Evolutionary conservation across 2,329 filamentous ascomycete species (phyloP), one percentile per base, ranked within the genome.

Genomic region (Aspergillus amoenus): DNA sequence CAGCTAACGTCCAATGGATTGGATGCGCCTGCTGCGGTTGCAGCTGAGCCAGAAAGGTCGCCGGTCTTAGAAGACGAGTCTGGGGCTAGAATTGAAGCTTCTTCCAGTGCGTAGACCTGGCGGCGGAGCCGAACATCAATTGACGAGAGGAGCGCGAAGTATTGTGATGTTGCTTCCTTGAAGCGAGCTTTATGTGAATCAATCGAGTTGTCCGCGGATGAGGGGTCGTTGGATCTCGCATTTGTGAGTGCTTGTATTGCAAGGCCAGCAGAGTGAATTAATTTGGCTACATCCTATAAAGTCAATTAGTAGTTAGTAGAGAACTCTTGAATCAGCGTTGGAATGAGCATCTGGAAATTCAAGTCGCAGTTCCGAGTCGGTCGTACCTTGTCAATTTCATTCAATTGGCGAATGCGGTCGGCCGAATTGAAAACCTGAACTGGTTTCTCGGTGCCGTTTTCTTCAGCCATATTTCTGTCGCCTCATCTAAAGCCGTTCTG

Each of bases 1-100:
- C 90, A 93, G 32, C 93, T 93, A 13, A 95, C 88, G 70, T 97
- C 93, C 52, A 97, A 79, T 77, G 40, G 86, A 80, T 70, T 85
- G 64, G 62, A 57, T 18, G 61, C 64, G 13, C 61, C 60, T 40
- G 65, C 66, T 2, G 61, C 70, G 55, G 67, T 70, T 51, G 63
- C 71, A 58, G 59, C 68, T 34, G 58, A 66, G 44, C 64, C 64
- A 11, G 66, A 61, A 17, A 67, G 59, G 45, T 77, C 70, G 4
- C 67, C 67, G 13, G 72, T 64, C 30, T 68, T 66, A 2, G 71
- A 65, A 11, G 68, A 64, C 22, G 72, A 69, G 22, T 81, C 76
- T 4, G 79, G 70, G 1, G 78, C 69, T 65, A 95, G 84, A 61
- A 95, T 90, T 41, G 85, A 84, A 0, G 89, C 90, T 73, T 96